Base-by-base conservation (phyloP, 2,329 filamentous ascomycete genomes). In the Paracoccidioides brasiliensis region DNA sequence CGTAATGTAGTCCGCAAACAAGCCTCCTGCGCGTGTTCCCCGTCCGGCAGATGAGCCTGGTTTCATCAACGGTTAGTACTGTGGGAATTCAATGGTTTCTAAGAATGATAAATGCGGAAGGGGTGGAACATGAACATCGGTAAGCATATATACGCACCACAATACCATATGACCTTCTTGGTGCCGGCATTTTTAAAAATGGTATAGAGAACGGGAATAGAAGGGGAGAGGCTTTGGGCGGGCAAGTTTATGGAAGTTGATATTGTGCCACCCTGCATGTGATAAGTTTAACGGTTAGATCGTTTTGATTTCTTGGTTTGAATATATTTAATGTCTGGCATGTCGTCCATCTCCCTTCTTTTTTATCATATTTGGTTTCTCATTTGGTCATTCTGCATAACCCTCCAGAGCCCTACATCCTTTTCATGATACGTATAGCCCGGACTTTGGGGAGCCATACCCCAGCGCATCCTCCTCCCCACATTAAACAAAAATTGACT, bases 201-300 rank as follows among this genome's bases (percentile, higher is more conserved):
- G 2, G 57, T 55, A 56, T 71, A 70, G 12, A 74, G 44, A 0
- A 67, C 69, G 30, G 70, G 65, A 5, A 74, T 58, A 0, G 67
- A 65, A 6, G 63, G 64, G 55, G 70, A 72, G 3, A 74, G 58
- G 54, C 65, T 72, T 59, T 74, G 71, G 1, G 71, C 70, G 1
- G 70, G 71, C 0, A 73, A 63, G 55, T 74, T 74, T 28, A 85
- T 71, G 0, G 81, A 82, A 2, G 75, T 76, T 7, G 69, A 69
- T 55, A 85, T 78, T 0, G 80, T 83, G 43, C 81, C 82, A 32
- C 83, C 82, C 79, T 80, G 57, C 41, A n/a, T 55, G 63, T 40
- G 1, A 28, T 14, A 44, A 7, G 33, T 30, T 42, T 22, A 54
- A 48, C 51, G 50, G 57, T 15, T 56, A 45, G n/a, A 38, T 28